Percentiles rank a stretch among this genome's conserved stretches.
These are phyloP conservation scores for Exserohilum rostratum DNA, from an alignment of 2,329 filamentous ascomycete species.

Conservation along the genomic window DNA sequence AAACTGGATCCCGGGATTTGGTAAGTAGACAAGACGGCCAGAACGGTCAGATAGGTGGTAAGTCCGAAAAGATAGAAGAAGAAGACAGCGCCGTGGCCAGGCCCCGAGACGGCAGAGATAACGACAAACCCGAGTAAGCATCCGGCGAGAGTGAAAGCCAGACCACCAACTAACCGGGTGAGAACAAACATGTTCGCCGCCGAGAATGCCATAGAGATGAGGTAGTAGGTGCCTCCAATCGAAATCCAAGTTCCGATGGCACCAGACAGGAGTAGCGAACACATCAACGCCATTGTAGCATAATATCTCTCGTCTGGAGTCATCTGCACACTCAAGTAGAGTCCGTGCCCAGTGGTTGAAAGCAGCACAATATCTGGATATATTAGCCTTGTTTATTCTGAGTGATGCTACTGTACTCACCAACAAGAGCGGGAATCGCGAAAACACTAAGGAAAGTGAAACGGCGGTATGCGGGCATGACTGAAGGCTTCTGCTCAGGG, in stretches of 20 bases:
- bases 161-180: slow-evolving; percentile 58
- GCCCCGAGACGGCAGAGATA: slow-evolving; percentile 53
- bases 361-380: slow-evolving; percentile 61
- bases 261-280: slow-evolving; percentile 64
- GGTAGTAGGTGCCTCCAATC: slow-evolving; percentile 67
- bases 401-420: slow-evolving; percentile 18
- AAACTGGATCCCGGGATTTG: slow-evolving; percentile 61
- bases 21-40: slow-evolving; percentile 55
- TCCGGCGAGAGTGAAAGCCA: slow-evolving; percentile 58
- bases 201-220: slow-evolving; percentile 62
- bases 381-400: slow-evolving; percentile 12
- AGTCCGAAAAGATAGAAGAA: slow-evolving; percentile 64
- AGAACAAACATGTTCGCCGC: slow-evolving; percentile 63
- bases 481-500: slow-evolving; percentile 51
- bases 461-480: slow-evolving; percentile 56
- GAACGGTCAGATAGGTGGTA: slow-evolving; percentile 63
- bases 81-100: slow-evolving; percentile 61
- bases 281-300: slow-evolving; percentile 64
- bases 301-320: slow-evolving; percentile 54
- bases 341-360: slow-evolving; percentile 63
- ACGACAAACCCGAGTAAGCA: slow-evolving; percentile 60
- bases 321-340: slow-evolving; percentile 67
- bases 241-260: slow-evolving; percentile 69
- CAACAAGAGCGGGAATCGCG: slow-evolving; percentile 65
- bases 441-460: slow-evolving; percentile 67